Conservation (phyloP, 169 alveolate species). For the Plasmodium ovale region DNA sequence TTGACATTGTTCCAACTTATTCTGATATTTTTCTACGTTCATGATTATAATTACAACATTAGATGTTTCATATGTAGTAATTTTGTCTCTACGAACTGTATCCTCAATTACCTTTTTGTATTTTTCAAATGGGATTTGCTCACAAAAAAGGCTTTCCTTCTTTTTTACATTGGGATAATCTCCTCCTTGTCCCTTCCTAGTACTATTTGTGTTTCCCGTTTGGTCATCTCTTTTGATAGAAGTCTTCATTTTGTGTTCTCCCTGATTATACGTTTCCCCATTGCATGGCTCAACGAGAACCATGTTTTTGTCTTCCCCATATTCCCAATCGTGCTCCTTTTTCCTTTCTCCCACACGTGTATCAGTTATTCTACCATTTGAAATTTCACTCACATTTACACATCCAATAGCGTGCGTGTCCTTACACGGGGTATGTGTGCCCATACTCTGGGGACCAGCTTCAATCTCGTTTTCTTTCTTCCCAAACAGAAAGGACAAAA, state of each 20-base stretch:
- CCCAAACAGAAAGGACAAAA: neutral
- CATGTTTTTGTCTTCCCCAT: too few species aligned
- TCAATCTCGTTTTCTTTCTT: neutral
- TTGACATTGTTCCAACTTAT: neutral
- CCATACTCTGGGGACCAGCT: neutral
- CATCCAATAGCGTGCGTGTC: too few species aligned
- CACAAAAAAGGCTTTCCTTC: neutral
- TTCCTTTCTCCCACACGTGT: neutral
- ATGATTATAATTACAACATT: neutral
- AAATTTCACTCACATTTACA: too few species aligned
- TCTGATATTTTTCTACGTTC: neutral
- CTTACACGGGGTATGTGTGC: too few species aligned
- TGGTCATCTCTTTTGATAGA: neutral
- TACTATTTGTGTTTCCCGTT: neutral
- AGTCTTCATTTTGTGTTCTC: too few species aligned
- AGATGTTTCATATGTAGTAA: neutral
- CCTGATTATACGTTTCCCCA: too few species aligned
- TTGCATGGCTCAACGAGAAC: too few species aligned
- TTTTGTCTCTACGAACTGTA: neutral
- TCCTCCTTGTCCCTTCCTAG: neutral
- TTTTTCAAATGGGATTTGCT: neutral
- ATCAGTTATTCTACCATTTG: neutral
- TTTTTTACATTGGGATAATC: too few species aligned
- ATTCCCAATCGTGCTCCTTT: neutral
- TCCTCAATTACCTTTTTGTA: neutral